Evolutionary conservation across 2,329 filamentous ascomycete genomes (phyloP).

Genomic region (Neopestalotiopsis clavispora): DNA sequence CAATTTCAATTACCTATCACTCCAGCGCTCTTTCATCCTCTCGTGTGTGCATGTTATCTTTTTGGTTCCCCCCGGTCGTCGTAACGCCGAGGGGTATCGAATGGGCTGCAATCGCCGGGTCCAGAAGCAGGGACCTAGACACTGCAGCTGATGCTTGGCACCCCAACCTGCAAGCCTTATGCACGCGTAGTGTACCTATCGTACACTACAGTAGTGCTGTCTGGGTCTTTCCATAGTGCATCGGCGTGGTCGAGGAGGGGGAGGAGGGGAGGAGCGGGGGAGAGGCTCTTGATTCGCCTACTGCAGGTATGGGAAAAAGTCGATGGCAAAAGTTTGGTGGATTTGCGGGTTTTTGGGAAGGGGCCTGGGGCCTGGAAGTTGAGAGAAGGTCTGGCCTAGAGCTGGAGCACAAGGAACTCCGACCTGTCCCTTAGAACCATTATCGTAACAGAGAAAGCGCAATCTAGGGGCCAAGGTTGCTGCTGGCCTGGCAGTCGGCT

Average conservation of each 20-base stretch:
- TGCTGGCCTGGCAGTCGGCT: neutral
- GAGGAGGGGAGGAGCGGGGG: neutral
- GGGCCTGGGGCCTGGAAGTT: neutral
- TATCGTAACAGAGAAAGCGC: neutral
- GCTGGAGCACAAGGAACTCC: neutral
- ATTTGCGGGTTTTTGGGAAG: neutral
- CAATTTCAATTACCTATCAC: neutral
- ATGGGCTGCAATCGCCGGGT: conserved; percentile 13
- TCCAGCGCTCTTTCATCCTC: neutral
- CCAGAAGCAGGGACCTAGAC: conserved; percentile 17
- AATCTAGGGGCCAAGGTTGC: neutral
- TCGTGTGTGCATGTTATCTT: neutral
- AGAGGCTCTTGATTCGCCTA: conserved; percentile 8
- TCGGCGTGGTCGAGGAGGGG: conserved; percentile 4
- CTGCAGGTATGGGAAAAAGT: neutral
- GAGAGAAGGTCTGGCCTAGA: neutral
- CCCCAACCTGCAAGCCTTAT: neutral
- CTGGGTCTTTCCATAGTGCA: neutral
- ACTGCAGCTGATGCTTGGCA: neutral
- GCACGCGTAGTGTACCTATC: neutral
- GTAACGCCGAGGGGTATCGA: neutral
- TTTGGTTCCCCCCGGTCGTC: neutral
- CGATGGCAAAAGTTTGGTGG: conserved; percentile 5
- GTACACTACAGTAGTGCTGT: too few relatives aligned
- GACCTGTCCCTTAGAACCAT: too few relatives aligned